These are phyloP conservation scores for Iris macrosiphon DNA, from an alignment of 106 monocot genomes.

Conservation along the genomic window DNA sequence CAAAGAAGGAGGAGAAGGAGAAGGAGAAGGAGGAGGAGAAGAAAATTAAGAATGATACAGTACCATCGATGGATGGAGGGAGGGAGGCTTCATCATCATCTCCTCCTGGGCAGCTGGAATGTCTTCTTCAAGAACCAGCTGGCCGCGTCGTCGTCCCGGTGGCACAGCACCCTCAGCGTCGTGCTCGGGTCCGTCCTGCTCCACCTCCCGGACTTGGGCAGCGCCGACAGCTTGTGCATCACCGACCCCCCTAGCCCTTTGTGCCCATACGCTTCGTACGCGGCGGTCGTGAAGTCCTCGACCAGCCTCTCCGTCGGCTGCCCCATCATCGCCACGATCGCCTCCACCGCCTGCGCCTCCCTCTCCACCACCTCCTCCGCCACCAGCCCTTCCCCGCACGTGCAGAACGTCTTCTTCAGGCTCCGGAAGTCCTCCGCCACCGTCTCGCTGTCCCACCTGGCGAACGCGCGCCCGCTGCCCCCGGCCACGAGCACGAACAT, in stretches of 20 bases:
- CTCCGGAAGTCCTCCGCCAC: slow-evolving; percentile 25
- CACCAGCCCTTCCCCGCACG: slow-evolving; percentile 21
- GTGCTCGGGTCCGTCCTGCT: slow-evolving; percentile 53
- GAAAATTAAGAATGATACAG: no score
- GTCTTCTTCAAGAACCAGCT: slow-evolving; percentile 46
- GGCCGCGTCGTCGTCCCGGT: slow-evolving; percentile 38
- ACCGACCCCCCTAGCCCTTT: not conserved
- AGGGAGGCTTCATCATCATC: slow-evolving; percentile 18
- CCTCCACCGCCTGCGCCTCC: slow-evolving; percentile 24
- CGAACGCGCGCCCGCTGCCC: slow-evolving; percentile 12
- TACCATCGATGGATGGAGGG: no score
- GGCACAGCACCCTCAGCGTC: slow-evolving; percentile 46
- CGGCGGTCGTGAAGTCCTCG: slow-evolving; percentile 24
- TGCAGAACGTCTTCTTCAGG: slow-evolving; percentile 20
- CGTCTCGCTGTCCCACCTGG: slow-evolving; percentile 14
- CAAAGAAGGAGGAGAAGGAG: no score
- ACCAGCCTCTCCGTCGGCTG: slow-evolving; percentile 19
- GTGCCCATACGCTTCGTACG: slow-evolving; percentile 16
- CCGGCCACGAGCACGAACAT: slow-evolving; percentile 31
- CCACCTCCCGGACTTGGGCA: slow-evolving; percentile 47
- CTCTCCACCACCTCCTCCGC: slow-evolving; percentile 27
- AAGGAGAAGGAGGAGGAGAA: no score
- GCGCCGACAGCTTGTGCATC: slow-evolving; percentile 31
- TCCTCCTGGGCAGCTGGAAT: slow-evolving; percentile 53
- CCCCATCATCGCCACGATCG: slow-evolving; percentile 18